Evolutionary conservation across 1,284 basidiomycete genomes (phyloP).

Genomic region (Puccinia horiana): DNA sequence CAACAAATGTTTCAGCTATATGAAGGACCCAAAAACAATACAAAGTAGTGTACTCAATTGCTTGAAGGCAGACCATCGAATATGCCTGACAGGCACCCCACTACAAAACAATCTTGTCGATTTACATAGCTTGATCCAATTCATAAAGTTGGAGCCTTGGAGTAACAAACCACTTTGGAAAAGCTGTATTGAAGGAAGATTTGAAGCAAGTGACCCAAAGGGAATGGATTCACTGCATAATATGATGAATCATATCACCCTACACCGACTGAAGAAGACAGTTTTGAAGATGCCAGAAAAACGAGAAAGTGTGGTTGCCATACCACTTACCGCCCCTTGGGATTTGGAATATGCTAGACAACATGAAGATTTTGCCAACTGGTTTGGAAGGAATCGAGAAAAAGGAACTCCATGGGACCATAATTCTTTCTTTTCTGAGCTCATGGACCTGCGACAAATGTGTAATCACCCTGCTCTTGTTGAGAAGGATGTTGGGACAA

Average conservation of each 20-base stretch:
- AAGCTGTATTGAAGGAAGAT: slow-evolving; percentile 47
- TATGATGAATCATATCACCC: background rate
- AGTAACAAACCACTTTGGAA: slow-evolving; percentile 57
- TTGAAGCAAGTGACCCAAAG: background rate
- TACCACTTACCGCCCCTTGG: background rate
- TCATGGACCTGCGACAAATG: background rate
- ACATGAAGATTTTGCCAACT: background rate
- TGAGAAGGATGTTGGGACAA: background rate
- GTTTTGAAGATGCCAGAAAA: background rate
- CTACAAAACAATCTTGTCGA: slow-evolving; percentile 57
- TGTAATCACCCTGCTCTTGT: slow-evolving; percentile 7
- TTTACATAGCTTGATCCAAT: slow-evolving; percentile 56
- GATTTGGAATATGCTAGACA: background rate
- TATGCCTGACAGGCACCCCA: slow-evolving; percentile 52
- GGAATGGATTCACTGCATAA: background rate
- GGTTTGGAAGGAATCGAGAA: slow-evolving; percentile 1
- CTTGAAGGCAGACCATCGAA: slow-evolving; percentile 56
- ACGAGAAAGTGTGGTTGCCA: background rate
- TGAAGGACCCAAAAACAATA: slow-evolving; percentile 11
- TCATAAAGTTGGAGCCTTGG: slow-evolving; percentile 58
- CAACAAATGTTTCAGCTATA: no score
- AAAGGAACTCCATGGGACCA: background rate
- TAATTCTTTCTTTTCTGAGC: background rate
- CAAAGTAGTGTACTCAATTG: slow-evolving; percentile 56
- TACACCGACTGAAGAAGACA: background rate